Percentiles rank a stretch among this genome's conserved stretches.
Evolutionary conservation across 1,284 basidiomycete species (phyloP).

Genomic region (Caloboletus inedulis): DNA sequence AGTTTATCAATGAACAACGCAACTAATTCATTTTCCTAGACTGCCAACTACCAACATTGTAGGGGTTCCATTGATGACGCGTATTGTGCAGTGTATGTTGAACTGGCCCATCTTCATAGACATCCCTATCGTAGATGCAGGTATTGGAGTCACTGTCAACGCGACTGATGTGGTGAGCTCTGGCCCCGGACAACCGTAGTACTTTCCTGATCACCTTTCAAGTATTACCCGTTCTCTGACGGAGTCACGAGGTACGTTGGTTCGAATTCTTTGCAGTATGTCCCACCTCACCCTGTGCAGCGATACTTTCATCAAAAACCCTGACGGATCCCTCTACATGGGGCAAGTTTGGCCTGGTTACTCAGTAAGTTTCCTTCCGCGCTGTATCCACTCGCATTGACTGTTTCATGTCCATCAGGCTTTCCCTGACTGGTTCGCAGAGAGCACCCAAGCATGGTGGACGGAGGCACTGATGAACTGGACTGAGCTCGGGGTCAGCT

Average conservation of each 20-base stretch:
- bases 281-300: conserved; percentile 31
- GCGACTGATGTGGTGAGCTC: conserved; percentile 40
- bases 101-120: conserved; percentile 26
- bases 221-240: conserved; percentile 47
- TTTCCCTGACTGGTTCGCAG: conserved; percentile 70
- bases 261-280: neutral
- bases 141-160: conserved; percentile 37
- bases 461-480: conserved; percentile 59
- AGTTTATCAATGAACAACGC: neutral
- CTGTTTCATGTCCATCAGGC: conserved; percentile 29
- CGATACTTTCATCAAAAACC: conserved; percentile 63
- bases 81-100: neutral
- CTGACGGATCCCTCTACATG: conserved; percentile 61
- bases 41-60: conserved; percentile 44
- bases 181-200: neutral
- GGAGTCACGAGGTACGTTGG: conserved; percentile 40
- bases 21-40: conserved; percentile 18
- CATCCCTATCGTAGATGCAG: conserved; percentile 45
- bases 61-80: neutral
- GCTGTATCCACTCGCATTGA: neutral
- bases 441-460: conserved; percentile 58
- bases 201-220: conserved; percentile 2
- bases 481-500: conserved; percentile 54
- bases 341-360: conserved; percentile 65
- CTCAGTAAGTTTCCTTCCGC: conserved; percentile 32